Evolutionary conservation across 257 asterid genomes (phyloP).

Genomic region (Coffea eugenioides): DNA sequence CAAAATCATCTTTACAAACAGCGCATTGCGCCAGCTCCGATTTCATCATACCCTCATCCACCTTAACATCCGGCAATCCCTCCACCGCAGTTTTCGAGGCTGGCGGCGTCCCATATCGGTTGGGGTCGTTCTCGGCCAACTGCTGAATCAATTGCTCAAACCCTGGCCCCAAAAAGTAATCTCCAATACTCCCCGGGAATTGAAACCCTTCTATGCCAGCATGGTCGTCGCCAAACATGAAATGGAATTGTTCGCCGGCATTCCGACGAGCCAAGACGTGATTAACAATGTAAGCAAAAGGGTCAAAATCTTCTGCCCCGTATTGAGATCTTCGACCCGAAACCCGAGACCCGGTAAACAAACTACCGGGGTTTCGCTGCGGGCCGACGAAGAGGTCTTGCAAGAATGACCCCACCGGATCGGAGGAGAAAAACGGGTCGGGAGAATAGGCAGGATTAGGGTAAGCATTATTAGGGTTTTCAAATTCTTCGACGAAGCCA

Average conservation of each 20-base stretch:
- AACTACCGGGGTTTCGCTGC: slow-evolving; percentile 19
- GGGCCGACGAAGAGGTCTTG: slow-evolving; percentile 31
- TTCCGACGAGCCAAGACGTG: slow-evolving; percentile 53
- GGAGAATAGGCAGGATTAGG: slow-evolving; percentile 19
- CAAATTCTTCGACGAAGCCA: slow-evolving; percentile 65
- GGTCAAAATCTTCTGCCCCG: slow-evolving; percentile 47
- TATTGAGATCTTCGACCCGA: neutral
- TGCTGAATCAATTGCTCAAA: slow-evolving; percentile 77
- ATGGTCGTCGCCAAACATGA: slow-evolving; percentile 39
- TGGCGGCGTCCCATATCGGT: slow-evolving; percentile 71
- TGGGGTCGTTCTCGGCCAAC: slow-evolving; percentile 76
- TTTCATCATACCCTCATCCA: slow-evolving; percentile 49
- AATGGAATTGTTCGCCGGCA: slow-evolving; percentile 52
- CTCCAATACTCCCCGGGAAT: slow-evolving; percentile 50
- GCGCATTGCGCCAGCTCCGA: slow-evolving; percentile 77
- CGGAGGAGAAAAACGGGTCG: slow-evolving; percentile 28
- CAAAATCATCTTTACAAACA: slow-evolving; percentile 80
- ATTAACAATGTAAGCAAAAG: slow-evolving; percentile 36
- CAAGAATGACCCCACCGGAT: slow-evolving; percentile 37
- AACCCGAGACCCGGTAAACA: slow-evolving; percentile 2
- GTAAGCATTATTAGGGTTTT: slow-evolving; percentile 37
- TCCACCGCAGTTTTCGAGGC: slow-evolving; percentile 60
- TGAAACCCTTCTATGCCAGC: slow-evolving; percentile 25
- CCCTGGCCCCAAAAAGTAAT: slow-evolving; percentile 67
- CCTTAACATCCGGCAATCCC: slow-evolving; percentile 41